Base-by-base conservation (phyloP, 1,284 basidiomycete species). In the Taiwanofungus camphoratus region DNA sequence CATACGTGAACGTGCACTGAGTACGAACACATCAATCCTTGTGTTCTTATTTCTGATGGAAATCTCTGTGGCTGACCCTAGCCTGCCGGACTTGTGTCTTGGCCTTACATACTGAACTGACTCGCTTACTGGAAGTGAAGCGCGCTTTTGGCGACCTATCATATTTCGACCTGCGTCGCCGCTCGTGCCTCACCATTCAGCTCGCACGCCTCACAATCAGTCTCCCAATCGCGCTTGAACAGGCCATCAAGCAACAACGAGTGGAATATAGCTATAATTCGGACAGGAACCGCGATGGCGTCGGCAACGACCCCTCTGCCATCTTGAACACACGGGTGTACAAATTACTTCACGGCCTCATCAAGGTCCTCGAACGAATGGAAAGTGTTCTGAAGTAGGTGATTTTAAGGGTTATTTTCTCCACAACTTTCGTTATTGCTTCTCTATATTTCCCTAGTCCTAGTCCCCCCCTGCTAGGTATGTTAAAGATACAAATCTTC, bases 31-130 rank as follows among this genome's bases (percentile, higher is more conserved):
- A 2, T 16, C 21, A 22, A 26, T 15, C 42, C 26, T 29, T 29
- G n/a, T 29, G 9, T n/a, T 1, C 26, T 29, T 29, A 21, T 1
- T n/a, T 38, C 31, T 23, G 20, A 27, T 11, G 7, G 18, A 45
- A 31, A 34, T 33, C 40, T 40, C 24, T 42, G 11, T 41, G 18
- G 24, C 30, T 43, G 40, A 30, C 13, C 31, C 9, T 55, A 87
- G 87, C 82, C n/a, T 90, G 87, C 51, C 79, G 85, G 33, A 81
- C 83, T 22, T 89, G 88, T 55, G 70, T 90, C 26, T 72, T 81
- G 44, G 76, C 87, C 3, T 71, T 92, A 6, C 82, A 86, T 58
- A 66, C 78, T 29, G 82, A 91, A 54, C 73, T 91, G 46, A 70
- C 76, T 11, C 77, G 82, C 21, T 73, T 90, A 6, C 76, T 90